These are phyloP conservation scores for Pleurotus djamor DNA, from an alignment of 768 basidiomycete species.

Conservation along the genomic window DNA sequence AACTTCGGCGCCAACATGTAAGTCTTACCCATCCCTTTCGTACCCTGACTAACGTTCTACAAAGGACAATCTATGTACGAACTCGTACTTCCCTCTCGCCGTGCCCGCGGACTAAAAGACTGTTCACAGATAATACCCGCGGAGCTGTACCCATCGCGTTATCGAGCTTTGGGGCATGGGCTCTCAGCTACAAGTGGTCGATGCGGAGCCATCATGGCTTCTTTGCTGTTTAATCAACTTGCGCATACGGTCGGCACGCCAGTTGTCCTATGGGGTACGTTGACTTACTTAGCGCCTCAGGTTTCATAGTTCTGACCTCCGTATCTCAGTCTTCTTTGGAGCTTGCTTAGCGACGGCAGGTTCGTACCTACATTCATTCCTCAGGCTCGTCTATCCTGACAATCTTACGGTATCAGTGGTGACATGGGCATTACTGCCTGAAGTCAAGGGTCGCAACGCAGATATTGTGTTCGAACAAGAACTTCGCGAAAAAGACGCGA, in stretches of 20 bases:
- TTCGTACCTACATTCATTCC: background rate
- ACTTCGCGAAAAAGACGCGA: background rate
- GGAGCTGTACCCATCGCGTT: constrained; percentile 78
- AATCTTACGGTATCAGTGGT: background rate
- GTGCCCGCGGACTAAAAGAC: no score
- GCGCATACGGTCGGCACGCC: constrained; percentile 59
- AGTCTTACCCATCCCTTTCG: constrained; percentile 15
- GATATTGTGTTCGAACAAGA: background rate
- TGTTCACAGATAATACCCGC: constrained; percentile 38
- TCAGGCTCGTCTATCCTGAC: background rate
- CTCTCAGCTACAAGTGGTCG: constrained; percentile 76
- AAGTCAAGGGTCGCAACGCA: background rate
- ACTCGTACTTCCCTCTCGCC: background rate
- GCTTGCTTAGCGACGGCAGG: background rate
- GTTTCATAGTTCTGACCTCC: background rate
- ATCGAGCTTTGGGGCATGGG: constrained; percentile 72
- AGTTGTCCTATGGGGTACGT: constrained; percentile 69
- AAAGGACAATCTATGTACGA: constrained; percentile 50
- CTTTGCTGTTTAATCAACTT: constrained; percentile 69
- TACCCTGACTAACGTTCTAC: background rate
- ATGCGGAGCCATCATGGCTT: constrained; percentile 72
- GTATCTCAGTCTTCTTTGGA: background rate
- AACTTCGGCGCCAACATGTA: constrained; percentile 77
- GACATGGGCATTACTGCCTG: background rate
- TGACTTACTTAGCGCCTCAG: background rate